These are phyloP conservation scores for Cadophora sp. DNA, from an alignment of 2,329 filamentous ascomycete genomes.

Conservation along the genomic window DNA sequence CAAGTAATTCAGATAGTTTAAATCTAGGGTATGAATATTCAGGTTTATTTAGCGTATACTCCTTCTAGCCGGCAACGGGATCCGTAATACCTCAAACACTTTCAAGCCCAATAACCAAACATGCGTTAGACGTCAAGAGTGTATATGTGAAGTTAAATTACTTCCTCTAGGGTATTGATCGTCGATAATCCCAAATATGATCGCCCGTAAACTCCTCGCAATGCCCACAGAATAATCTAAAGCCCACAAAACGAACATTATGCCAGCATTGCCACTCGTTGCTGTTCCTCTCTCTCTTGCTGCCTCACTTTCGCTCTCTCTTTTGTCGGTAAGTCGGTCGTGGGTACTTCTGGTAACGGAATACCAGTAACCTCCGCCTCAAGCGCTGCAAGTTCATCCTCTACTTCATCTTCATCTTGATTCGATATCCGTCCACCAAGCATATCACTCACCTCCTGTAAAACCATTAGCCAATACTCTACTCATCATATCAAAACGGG, in stretches of 20 bases:
- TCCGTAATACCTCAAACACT: neutral
- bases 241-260: constrained; percentile 32
- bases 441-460: constrained; percentile 89
- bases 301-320: constrained; percentile 41
- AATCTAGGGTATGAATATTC: too few relatives aligned
- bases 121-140: neutral
- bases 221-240: constrained; percentile 37
- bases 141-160: neutral
- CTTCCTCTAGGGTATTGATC: constrained; percentile 36
- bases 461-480: constrained; percentile 20
- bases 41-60: too few relatives aligned
- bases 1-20: too few relatives aligned
- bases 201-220: constrained; percentile 39
- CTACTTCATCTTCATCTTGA: constrained; percentile 96
- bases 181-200: constrained; percentile 19
- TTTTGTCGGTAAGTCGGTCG: constrained; percentile 35
- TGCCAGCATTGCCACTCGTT: constrained; percentile 43
- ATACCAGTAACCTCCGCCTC: constrained; percentile 65
- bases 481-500: neutral
- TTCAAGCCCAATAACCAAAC: neutral
- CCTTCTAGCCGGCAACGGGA: too few relatives aligned
- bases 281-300: constrained; percentile 37
- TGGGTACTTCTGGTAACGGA: constrained; percentile 43
- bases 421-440: constrained; percentile 87
- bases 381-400: constrained; percentile 88